A percentile compares a stretch with the other conserved stretches of the same genome.
Conservation (phyloP, 1,284 basidiomycete genomes). For the Tilletia indica region DNA sequence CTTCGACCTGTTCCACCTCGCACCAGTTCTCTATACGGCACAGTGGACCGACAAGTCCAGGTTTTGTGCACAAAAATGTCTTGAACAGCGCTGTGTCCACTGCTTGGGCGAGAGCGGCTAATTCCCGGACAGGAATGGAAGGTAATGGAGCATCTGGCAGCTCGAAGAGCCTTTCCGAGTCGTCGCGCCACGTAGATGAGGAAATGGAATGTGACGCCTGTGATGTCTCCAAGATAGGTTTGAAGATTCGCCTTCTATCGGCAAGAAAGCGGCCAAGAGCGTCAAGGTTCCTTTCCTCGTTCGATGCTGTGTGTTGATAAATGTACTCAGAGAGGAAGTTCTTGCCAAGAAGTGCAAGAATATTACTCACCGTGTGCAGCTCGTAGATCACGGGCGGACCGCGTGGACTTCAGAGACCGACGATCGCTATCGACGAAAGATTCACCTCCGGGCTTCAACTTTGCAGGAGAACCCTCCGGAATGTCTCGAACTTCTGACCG, state of each 20-base stretch:
- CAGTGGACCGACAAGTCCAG: constrained; percentile 77
- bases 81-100: constrained; percentile 96
- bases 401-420: constrained; percentile 26
- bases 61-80: constrained; percentile 79
- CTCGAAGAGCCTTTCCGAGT: constrained; percentile 28
- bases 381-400: constrained; percentile 26
- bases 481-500: neutral
- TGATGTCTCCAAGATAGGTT: constrained; percentile 38
- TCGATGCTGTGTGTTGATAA: constrained; percentile 21
- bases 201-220: constrained; percentile 27
- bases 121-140: constrained; percentile 38
- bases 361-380: constrained; percentile 19
- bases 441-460: constrained; percentile 25
- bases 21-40: constrained; percentile 95
- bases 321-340: neutral
- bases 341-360: neutral
- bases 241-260: constrained; percentile 52
- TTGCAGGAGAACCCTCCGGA: constrained; percentile 22
- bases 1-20: constrained; percentile 91
- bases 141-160: constrained; percentile 39
- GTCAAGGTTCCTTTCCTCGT: constrained; percentile 28
- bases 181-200: neutral
- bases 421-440: constrained; percentile 19
- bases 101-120: constrained; percentile 73
- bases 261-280: constrained; percentile 52